Base-by-base conservation (phyloP, 208 protist genomes). In the Phytomonas francai region DNA sequence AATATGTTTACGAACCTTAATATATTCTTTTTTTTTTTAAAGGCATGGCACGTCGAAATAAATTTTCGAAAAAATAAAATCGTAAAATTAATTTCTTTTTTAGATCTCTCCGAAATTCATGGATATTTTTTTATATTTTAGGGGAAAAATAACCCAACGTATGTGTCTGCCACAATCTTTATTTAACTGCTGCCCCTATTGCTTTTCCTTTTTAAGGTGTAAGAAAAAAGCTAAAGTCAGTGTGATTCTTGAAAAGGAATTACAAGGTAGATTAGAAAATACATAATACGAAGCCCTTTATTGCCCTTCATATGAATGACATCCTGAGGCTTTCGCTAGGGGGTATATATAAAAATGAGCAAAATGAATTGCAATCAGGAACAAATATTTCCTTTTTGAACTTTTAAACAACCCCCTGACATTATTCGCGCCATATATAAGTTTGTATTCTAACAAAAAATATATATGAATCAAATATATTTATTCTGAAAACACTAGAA, bases 1-100 rank as follows among this genome's bases (percentile, higher is more conserved):
- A 63, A 63, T 25, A 63, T 22, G 8, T 56, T 63, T 58, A 4
- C 19, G 32, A 25, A 45, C 19, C 32, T 36, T 63, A 49, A 49
- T 36, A 49, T 22, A 45, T 63, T 51, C 12, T 36, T 25, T 36
- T 29, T 19, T 34, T 42, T 33, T 29, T 33, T 11, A 68, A 45
- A 4, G 49, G 49, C 14, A 56, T 32, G 42, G 29, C 30, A 67
- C 54, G 33, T 63, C 59, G 72, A 33, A 64, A 74, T 63, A 69
- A 29, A 27, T 42, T 32, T 14, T 1, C 32, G 14, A 19, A 54
- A 19, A 9, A 54, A 25, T 8, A 54, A 54, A 54, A 54, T 54
- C 11, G 11, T 3, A 63, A 65, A 71, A 30, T n/a, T 59, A 57
- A 19, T 63, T 54, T 51, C 27, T 3, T 28, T 68, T 57, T 57